Evolutionary conservation across 345 rosid species (phyloP).

Genomic region (Eucalyptus curtisii): DNA sequence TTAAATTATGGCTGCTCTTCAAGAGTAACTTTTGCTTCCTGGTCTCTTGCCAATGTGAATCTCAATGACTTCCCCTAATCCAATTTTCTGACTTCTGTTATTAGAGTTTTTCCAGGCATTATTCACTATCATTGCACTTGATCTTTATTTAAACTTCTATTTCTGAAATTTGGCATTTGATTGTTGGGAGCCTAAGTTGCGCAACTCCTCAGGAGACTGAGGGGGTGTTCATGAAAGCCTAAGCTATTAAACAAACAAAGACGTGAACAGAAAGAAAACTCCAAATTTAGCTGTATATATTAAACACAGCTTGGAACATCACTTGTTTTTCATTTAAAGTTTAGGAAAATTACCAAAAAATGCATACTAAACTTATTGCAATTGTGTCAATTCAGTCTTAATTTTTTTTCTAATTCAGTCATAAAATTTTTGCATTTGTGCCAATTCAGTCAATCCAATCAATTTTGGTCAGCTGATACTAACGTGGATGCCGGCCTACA

Average conservation of each 20-base stretch:
- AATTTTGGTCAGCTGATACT: no score
- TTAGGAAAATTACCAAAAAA: no score
- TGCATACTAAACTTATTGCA: no score
- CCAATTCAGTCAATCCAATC: no score
- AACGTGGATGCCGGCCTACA: no score
- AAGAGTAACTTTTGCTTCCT: not conserved
- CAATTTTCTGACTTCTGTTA: not conserved
- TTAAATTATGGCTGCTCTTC: not conserved
- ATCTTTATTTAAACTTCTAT: not conserved
- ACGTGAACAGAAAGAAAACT: no score
- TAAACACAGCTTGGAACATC: no score
- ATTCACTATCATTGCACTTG: not conserved
- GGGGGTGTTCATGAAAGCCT: not conserved
- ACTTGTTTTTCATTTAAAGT: no score
- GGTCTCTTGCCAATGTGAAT: not conserved
- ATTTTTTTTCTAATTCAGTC: no score
- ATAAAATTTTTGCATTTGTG: rapidly evolving
- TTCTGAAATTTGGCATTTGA: not conserved
- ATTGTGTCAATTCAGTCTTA: no score
- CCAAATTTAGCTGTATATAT: no score
- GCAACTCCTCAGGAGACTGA: not conserved
- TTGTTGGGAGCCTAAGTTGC: not conserved
- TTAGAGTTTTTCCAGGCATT: not conserved
- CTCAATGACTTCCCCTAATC: not conserved
- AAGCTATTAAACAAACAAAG: no score